Evolutionary conservation across 2,329 filamentous ascomycete species (phyloP), one percentile per base, ranked within the genome.

Genomic region (Sporothrix luriei): DNA sequence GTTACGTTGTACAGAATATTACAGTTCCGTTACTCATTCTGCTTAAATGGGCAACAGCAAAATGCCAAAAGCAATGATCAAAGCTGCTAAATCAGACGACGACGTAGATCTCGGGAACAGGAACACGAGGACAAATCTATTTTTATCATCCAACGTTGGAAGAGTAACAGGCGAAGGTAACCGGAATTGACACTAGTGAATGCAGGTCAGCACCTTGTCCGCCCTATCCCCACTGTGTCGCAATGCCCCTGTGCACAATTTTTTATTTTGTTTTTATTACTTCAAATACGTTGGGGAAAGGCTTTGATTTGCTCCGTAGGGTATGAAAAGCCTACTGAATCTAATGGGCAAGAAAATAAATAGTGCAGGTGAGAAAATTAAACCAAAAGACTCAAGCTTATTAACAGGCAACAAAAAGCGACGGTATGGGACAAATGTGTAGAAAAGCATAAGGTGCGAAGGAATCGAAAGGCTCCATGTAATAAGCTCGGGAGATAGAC

Each of bases 381-480:
- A 43, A 46, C n/a, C 57, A 62, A 46, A 16, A 46, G 40, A 46
- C 57, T 62, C 57, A 38, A 62, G 57, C 38, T 61, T 62, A 43
- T 62, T 46, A 26, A 61, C 38, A 62, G 21, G 40, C 57, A 46
- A 62, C 40, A 5, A 24, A 26, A 33, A 26, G 57, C 9, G 38
- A 46, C 13, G 40, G 14, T 16, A 33, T 33, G 13, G 24, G 43
- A n/a, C 21, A 10, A 64, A 33, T 33, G 43, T 33, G 40, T 21
- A 64, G 9, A 33, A 19, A 24, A 19, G 59, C 49, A 46, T 46
- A 49, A 48, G 38, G 10, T 24, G 43, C 3, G 3, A 51, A 21
- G 21, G 26, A 21, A 19, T 52, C 4, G 21, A 51, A 1, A 24
- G 21, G 43, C 43, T 49, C 43, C 3, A 49, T 49, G 29, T 16